A percentile compares a stretch with the other conserved stretches of the same genome.
These are phyloP conservation scores for Fusarium globosum DNA, from an alignment of 2,329 filamentous ascomycete species.

Conservation along the genomic window DNA sequence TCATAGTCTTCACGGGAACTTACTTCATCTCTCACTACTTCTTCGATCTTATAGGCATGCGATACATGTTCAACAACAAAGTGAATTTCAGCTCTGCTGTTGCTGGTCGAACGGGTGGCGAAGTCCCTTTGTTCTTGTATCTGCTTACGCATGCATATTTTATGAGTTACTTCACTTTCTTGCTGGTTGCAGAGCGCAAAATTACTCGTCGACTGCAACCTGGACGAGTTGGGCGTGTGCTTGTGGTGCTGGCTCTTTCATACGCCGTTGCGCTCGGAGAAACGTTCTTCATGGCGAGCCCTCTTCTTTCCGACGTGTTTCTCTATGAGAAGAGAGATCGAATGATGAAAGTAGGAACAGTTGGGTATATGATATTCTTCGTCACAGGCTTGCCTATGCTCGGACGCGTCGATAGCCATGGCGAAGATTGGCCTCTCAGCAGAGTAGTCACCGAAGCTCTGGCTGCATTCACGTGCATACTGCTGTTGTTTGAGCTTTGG, in stretches of 20 bases:
- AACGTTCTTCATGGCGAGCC: conserved; percentile 12
- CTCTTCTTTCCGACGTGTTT: background rate
- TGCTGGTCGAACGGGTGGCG: background rate
- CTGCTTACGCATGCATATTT: conserved; percentile 12
- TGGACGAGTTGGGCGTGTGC: background rate
- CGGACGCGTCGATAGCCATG: background rate
- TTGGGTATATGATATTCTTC: conserved; percentile 7
- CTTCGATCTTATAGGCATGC: conserved; percentile 17
- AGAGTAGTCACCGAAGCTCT: background rate
- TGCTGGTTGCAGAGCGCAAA: background rate
- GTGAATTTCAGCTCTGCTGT: conserved; percentile 10
- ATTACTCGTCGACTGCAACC: background rate
- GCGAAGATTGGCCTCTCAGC: conserved; percentile 2
- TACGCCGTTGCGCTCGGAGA: background rate
- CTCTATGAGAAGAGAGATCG: conserved; percentile 4
- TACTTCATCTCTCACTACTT: conserved; percentile 14
- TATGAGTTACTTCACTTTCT: conserved; percentile 9
- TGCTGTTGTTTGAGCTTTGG: conserved; percentile 5
- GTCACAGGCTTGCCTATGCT: background rate
- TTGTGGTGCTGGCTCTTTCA: background rate
- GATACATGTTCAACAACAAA: conserved; percentile 1
- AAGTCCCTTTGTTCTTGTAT: conserved; percentile 14
- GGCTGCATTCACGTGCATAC: background rate
- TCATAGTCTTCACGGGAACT: background rate
- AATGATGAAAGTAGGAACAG: conserved; percentile 8